phyloP scores from a whole-genome alignment of 202 grass and related monocot species.

The Bolboschoenoplectus hybrid region DNA sequence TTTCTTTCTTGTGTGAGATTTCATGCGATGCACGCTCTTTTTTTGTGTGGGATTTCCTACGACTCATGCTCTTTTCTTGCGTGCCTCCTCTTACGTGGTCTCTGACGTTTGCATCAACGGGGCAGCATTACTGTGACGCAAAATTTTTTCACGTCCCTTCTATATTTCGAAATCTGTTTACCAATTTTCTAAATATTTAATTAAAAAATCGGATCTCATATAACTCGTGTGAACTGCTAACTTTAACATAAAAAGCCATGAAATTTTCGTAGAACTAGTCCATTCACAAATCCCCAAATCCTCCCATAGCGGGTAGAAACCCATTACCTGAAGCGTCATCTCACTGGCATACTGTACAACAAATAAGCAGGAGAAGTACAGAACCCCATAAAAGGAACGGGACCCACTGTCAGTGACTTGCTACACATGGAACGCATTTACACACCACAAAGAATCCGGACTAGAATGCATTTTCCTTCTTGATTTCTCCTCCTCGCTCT shows the following conservation, averaged over 20 bases:
- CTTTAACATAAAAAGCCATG: background rate
- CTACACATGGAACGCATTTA: background rate
- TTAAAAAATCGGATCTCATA: too few relatives aligned
- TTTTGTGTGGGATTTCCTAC: too few relatives aligned
- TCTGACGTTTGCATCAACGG: too few relatives aligned
- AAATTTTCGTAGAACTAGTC: background rate
- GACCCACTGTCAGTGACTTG: background rate
- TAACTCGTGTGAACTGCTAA: background rate
- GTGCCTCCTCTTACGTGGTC: too few relatives aligned
- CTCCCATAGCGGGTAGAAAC: background rate
- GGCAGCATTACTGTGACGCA: too few relatives aligned
- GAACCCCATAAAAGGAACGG: background rate
- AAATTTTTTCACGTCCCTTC: too few relatives aligned
- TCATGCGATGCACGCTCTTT: too few relatives aligned
- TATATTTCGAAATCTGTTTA: too few relatives aligned
- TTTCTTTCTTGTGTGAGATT: too few relatives aligned
- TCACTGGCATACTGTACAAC: background rate
- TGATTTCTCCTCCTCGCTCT: background rate
- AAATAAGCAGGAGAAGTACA: background rate
- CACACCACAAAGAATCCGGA: background rate
- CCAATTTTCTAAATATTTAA: too few relatives aligned
- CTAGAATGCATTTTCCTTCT: background rate
- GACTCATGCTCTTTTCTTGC: too few relatives aligned
- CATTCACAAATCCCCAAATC: background rate
- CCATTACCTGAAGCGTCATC: background rate